Percentiles rank a stretch among this genome's conserved stretches.
These are phyloP conservation scores for Schizonepeta tenuifolia DNA, from an alignment of 257 asterid genomes.

Conservation along the genomic window DNA sequence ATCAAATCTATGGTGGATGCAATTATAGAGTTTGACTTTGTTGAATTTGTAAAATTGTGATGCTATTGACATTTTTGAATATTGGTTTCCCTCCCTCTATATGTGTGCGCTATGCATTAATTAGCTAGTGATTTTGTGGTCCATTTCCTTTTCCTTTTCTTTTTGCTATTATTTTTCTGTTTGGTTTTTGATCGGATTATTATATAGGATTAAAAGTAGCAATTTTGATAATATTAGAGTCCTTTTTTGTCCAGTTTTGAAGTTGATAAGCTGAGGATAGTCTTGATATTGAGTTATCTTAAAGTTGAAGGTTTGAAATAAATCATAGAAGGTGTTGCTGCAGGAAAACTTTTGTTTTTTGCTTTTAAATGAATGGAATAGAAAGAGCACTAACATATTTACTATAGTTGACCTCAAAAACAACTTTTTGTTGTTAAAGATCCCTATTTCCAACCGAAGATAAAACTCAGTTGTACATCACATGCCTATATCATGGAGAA, in stretches of 20 bases:
- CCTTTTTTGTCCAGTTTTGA: background rate
- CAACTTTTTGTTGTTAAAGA: background rate
- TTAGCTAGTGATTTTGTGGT: slow-evolving; percentile 21
- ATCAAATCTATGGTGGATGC: background rate
- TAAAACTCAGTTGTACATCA: background rate
- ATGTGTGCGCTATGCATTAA: slow-evolving; percentile 1
- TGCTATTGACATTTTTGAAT: background rate
- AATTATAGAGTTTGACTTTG: background rate
- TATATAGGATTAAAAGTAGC: background rate
- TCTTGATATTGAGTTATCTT: background rate
- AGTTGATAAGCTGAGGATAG: background rate
- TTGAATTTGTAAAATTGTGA: background rate
- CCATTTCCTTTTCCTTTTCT: background rate
- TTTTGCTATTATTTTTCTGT: background rate
- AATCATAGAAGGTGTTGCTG: background rate
- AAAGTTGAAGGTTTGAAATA: background rate
- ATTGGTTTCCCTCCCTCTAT: background rate
- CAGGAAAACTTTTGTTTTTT: background rate
- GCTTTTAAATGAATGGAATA: background rate
- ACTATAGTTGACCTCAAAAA: background rate
- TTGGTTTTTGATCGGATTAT: background rate
- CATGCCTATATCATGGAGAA: too few species aligned
- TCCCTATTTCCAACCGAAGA: slow-evolving; percentile 1
- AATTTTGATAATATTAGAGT: background rate
- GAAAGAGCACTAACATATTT: background rate